These are phyloP conservation scores for Macadamia integrifolia DNA, from an alignment of 164 flowering plant genomes.

Conservation along the genomic window DNA sequence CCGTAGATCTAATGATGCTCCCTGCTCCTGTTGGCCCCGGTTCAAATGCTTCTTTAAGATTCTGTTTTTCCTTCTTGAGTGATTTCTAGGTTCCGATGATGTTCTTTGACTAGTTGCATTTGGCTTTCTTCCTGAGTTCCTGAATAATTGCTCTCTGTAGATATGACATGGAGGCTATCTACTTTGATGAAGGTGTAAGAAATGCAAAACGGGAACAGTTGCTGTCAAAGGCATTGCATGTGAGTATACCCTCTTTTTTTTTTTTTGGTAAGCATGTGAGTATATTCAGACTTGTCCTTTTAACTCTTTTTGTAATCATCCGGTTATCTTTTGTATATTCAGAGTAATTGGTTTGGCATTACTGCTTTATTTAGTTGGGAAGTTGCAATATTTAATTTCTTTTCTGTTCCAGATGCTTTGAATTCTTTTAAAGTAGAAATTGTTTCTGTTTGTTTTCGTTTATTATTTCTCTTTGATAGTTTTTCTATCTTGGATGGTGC, in stretches of 20 bases:
- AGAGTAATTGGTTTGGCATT: background rate
- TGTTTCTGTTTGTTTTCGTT: too few species aligned
- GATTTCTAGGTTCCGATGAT: background rate
- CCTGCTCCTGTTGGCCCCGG: too few species aligned
- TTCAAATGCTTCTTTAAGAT: too few species aligned
- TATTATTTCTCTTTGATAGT: too few species aligned
- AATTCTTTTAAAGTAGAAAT: too few species aligned
- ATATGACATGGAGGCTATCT: conserved; percentile 51
- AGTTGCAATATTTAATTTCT: background rate
- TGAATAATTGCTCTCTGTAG: conserved; percentile 18
- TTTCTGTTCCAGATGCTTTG: too few species aligned
- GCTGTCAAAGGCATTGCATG: conserved; percentile 47
- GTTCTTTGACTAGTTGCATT: background rate
- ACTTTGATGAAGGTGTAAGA: conserved; percentile 64
- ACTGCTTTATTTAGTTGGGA: background rate
- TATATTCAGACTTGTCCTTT: too few species aligned
- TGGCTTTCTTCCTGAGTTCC: background rate
- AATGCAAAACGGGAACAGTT: conserved; percentile 40
- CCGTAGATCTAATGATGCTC: too few species aligned
- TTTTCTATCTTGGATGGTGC: too few species aligned
- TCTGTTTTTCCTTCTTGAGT: too few species aligned
- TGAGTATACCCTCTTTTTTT: conserved; percentile 18
- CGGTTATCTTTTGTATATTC: background rate
- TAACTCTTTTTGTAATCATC: background rate
- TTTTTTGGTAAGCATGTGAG: too few species aligned